Evolutionary conservation across 345 rosid genomes (phyloP).

Genomic region (Lumnitzera littorea): DNA sequence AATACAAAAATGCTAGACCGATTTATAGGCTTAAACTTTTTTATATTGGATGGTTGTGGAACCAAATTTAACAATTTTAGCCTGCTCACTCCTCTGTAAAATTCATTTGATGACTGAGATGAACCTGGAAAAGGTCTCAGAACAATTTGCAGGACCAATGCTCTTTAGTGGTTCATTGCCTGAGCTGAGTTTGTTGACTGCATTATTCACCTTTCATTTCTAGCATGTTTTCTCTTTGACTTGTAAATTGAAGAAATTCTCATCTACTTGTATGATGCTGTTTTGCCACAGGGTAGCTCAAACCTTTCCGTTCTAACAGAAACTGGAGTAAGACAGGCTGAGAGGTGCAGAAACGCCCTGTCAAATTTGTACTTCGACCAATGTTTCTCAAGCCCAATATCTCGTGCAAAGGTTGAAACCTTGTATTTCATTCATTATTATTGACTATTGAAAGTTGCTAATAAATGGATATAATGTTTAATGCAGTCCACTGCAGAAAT

Average conservation of each 20-base stretch:
- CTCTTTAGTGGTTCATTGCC: too few relatives aligned
- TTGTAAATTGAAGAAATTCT: background rate
- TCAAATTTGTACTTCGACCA: constrained; percentile 33
- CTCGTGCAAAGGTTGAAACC: constrained; percentile 51
- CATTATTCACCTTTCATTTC: too few relatives aligned
- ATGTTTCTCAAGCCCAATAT: constrained; percentile 59
- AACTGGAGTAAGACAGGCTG: constrained; percentile 52
- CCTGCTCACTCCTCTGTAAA: too few relatives aligned
- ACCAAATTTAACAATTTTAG: too few relatives aligned
- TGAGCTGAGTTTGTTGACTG: too few relatives aligned
- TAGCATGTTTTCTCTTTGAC: too few relatives aligned
- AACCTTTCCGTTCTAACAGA: constrained; percentile 53
- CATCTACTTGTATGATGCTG: background rate
- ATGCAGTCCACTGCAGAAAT: constrained; percentile 56
- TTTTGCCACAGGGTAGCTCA: constrained; percentile 41
- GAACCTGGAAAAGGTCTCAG: too few relatives aligned
- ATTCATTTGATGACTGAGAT: too few relatives aligned
- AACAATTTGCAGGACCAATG: too few relatives aligned
- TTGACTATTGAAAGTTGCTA: background rate
- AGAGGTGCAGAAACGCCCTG: constrained; percentile 42
- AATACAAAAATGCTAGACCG: too few relatives aligned
- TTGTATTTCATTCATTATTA: background rate
- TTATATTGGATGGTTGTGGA: too few relatives aligned
- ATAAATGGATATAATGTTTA: background rate
- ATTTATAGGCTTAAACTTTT: too few relatives aligned